A percentile compares a stretch with the other conserved stretches of the same genome.
Evolutionary conservation across 2,329 filamentous ascomycete genomes (phyloP).

Genomic region (Thyridium curvatum): DNA sequence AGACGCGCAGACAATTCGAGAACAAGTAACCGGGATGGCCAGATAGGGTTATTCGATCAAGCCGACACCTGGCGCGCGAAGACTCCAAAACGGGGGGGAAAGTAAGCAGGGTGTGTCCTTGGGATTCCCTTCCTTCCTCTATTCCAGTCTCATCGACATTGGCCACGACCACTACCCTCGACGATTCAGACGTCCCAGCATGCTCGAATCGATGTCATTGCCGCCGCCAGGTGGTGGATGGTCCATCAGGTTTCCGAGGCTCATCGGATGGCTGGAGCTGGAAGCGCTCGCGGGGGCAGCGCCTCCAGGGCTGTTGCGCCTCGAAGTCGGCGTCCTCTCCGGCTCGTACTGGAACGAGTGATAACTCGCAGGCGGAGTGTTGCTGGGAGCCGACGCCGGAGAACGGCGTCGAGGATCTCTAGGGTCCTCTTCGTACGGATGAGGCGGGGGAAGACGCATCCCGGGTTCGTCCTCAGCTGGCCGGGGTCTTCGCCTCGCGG

Average conservation of each 20-base stretch:
- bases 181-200: slow-evolving; percentile 39
- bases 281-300: slow-evolving; percentile 19
- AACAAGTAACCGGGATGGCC: too few relatives aligned
- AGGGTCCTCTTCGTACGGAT: slow-evolving; percentile 37
- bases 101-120: too few relatives aligned
- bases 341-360: slow-evolving; percentile 19
- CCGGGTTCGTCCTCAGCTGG: slow-evolving; percentile 7
- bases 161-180: too few relatives aligned
- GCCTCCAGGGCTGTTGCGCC: slow-evolving; percentile 25
- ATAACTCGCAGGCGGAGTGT: slow-evolving; percentile 39
- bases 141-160: too few relatives aligned
- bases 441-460: slow-evolving; percentile 35
- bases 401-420: slow-evolving; percentile 41
- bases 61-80: too few relatives aligned
- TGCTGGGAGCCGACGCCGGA: slow-evolving; percentile 41
- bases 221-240: slow-evolving; percentile 12
- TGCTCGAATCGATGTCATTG: slow-evolving; percentile 48
- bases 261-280: slow-evolving; percentile 43
- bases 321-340: slow-evolving; percentile 24
- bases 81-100: too few relatives aligned
- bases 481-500: slow-evolving; percentile 1
- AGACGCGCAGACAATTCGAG: too few relatives aligned
- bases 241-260: slow-evolving; percentile 43
- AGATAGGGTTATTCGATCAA: too few relatives aligned
- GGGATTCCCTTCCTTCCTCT: too few relatives aligned